Evolutionary conservation across 371 early-diverging fungal species (phyloP).

Genomic region (Rhizopus sp.): DNA sequence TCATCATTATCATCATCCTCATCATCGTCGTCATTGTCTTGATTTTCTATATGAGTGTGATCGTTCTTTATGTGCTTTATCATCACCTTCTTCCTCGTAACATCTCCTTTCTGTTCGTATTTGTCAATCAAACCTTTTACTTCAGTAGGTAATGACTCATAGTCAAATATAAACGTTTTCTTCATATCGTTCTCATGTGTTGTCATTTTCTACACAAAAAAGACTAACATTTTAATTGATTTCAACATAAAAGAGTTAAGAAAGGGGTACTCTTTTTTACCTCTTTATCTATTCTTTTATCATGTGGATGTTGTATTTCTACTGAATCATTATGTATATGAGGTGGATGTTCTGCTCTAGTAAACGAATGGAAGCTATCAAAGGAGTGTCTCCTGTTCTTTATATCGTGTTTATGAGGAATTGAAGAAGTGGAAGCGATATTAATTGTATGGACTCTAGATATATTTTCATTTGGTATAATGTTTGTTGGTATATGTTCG

Average conservation of each 20-base stretch:
- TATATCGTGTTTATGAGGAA: background rate
- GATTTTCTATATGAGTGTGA: background rate
- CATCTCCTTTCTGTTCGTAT: conserved; percentile 20
- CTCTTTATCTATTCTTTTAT: background rate
- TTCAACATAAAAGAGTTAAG: too few relatives aligned
- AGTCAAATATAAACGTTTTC: conserved; percentile 30
- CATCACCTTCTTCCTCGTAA: conserved; percentile 10
- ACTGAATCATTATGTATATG: background rate
- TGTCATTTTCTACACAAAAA: too few relatives aligned
- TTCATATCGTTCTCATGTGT: background rate
- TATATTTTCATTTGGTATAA: background rate
- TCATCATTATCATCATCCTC: conserved; percentile 13
- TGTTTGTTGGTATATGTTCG: background rate
- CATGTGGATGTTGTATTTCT: background rate
- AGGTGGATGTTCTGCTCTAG: background rate
- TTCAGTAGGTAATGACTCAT: conserved; percentile 32
- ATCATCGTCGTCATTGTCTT: conserved; percentile 25
- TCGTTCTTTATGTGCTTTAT: conserved; percentile 7
- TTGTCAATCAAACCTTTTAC: conserved; percentile 25
- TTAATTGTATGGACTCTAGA: conserved; percentile 2
- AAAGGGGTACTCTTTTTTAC: background rate
- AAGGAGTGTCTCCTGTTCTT: conserved; percentile 20
- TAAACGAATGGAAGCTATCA: conserved; percentile 11
- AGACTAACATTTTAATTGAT: too few relatives aligned
- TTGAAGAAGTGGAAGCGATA: background rate